phyloP scores from a whole-genome alignment of 202 grass and related monocot species.

The Musa balbisiana region DNA sequence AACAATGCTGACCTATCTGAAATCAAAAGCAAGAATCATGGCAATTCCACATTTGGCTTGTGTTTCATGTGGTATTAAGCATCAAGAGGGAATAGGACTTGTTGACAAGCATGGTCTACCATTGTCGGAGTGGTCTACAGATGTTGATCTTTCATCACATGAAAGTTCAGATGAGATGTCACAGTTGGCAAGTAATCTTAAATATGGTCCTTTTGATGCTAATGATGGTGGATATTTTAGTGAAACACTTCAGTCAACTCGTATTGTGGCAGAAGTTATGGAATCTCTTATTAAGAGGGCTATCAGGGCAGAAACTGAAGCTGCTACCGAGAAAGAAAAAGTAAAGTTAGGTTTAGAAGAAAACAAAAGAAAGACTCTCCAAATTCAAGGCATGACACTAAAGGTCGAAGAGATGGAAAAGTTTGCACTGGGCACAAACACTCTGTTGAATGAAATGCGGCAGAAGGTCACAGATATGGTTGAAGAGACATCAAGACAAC shows the following conservation, averaged over 20 bases:
- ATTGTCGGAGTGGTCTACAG: constrained; percentile 47
- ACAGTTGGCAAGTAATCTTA: constrained; percentile 5
- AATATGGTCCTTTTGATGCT: neutral
- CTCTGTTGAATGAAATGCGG: constrained; percentile 43
- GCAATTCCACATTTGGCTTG: constrained; percentile 52
- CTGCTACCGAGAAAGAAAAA: constrained; percentile 58
- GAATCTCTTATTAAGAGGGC: constrained; percentile 64
- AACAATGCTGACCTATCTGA: constrained; percentile 63
- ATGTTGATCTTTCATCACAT: neutral
- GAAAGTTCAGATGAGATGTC: constrained; percentile 11
- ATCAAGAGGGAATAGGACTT: constrained; percentile 49
- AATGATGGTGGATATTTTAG: constrained; percentile 33
- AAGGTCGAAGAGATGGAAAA: constrained; percentile 94
- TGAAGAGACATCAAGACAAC: constrained; percentile 10
- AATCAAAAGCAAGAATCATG: constrained; percentile 77
- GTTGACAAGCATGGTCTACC: constrained; percentile 54
- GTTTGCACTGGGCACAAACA: constrained; percentile 56
- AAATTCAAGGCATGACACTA: constrained; percentile 55
- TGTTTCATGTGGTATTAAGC: constrained; percentile 48
- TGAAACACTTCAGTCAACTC: constrained; percentile 59
- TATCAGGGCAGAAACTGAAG: constrained; percentile 56
- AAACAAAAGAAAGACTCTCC: constrained; percentile 59
- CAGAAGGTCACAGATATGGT: constrained; percentile 82
- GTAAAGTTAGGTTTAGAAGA: constrained; percentile 70
- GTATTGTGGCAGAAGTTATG: constrained; percentile 55